Conservation (phyloP, 805 yeast species). For the Pichia gijzeniarum region DNA sequence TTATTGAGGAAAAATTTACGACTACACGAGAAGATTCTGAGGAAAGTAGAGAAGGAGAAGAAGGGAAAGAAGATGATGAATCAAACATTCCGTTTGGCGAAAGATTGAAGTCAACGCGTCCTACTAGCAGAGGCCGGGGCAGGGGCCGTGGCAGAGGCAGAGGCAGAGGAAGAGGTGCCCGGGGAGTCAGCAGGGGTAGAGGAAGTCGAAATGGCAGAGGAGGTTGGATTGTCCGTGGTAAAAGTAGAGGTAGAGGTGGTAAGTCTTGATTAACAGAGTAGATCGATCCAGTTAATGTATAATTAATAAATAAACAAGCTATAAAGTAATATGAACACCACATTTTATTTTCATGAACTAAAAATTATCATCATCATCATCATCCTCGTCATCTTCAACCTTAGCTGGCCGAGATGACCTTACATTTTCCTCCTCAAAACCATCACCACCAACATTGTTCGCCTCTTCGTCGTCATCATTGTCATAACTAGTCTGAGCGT, state of each 20-base stretch:
- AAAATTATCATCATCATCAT: too few species aligned
- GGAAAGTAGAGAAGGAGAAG: not conserved
- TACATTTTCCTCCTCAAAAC: not conserved
- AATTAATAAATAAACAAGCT: not conserved
- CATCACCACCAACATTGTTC: not conserved
- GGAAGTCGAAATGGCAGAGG: not conserved
- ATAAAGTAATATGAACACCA: not conserved
- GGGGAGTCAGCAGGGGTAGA: slow-evolving; percentile 5
- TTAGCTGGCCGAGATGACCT: not conserved
- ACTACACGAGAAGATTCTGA: not conserved
- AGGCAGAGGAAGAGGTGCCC: slow-evolving; percentile 2
- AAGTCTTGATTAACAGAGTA: not conserved
- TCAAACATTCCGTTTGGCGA: slow-evolving; percentile 1
- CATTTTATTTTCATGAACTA: too few species aligned
- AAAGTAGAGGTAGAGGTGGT: not conserved
- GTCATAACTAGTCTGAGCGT: slow-evolving; percentile 12
- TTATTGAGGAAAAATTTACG: slow-evolving; percentile 1
- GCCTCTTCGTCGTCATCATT: slow-evolving; percentile 12
- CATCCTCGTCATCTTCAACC: slow-evolving; percentile 12
- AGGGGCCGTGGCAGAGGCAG: slow-evolving; percentile 4
- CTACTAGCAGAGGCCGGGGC: slow-evolving; percentile 2
- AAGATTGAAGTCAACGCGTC: not conserved
- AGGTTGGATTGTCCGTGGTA: not conserved
- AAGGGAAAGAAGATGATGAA: not conserved
- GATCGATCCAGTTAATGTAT: too few species aligned